These are phyloP conservation scores for Tothia fuscella DNA, from an alignment of 2,329 filamentous ascomycete species.

Conservation along the genomic window DNA sequence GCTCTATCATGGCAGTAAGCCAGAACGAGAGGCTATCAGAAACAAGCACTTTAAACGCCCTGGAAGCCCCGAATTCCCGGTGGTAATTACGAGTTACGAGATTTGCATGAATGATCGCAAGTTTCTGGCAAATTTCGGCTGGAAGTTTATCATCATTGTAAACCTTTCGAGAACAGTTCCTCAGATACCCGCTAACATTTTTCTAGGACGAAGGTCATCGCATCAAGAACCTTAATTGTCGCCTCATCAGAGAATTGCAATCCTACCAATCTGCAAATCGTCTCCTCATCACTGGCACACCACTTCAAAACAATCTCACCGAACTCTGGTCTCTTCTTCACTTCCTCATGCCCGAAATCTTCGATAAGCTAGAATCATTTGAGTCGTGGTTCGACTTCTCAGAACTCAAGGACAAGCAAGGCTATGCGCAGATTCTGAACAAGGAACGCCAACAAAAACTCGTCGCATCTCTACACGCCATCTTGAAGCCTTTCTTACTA, in stretches of 20 bases:
- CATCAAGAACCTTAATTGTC: constrained; percentile 93
- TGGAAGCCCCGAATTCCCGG: constrained; percentile 62
- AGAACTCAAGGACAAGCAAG: constrained; percentile 47
- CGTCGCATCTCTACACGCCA: constrained; percentile 80
- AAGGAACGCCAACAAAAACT: constrained; percentile 67
- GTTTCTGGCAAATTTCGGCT: constrained; percentile 69
- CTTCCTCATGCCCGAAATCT: constrained; percentile 84
- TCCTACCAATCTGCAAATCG: constrained; percentile 84
- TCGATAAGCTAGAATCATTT: constrained; percentile 85
- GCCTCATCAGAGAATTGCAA: constrained; percentile 77
- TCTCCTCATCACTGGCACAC: constrained; percentile 86
- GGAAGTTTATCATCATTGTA: constrained; percentile 98
- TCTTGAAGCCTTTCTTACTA: constrained; percentile 81
- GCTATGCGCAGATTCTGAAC: constrained; percentile 36
- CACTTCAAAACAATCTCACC: constrained; percentile 86
- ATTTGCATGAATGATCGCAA: constrained; percentile 88
- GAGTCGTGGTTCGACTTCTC: constrained; percentile 97
- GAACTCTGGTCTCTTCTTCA: constrained; percentile 93
- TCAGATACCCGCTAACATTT: constrained; percentile 30
- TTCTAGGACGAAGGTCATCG: constrained; percentile 96
- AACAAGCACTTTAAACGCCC: constrained; percentile 59
- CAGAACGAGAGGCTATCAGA: constrained; percentile 66
- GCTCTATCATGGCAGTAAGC: constrained; percentile 78
- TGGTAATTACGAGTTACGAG: constrained; percentile 91
- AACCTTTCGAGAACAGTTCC: constrained; percentile 37